phyloP scores from a whole-genome alignment of 2,329 filamentous ascomycete genomes.

The Orbilia quercus region DNA sequence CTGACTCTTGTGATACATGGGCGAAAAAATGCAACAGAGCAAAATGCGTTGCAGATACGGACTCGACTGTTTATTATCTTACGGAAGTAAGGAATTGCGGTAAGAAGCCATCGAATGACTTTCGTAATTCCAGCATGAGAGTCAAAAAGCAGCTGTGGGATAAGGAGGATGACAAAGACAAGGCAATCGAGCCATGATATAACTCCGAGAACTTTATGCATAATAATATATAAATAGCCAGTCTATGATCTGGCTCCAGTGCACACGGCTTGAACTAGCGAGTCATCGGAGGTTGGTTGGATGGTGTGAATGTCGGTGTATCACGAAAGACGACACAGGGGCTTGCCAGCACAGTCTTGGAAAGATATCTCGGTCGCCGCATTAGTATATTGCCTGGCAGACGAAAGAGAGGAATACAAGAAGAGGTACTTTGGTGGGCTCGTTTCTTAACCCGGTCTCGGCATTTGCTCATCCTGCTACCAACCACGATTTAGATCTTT shows the following conservation, averaged over 20 bases:
- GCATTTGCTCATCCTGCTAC: constrained; percentile 32
- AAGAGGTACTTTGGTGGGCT: neutral
- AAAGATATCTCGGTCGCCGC: neutral
- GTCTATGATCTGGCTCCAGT: too few relatives aligned
- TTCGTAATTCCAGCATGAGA: constrained; percentile 70
- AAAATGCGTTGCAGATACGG: constrained; percentile 12
- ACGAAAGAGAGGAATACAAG: too few relatives aligned
- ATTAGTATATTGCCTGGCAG: too few relatives aligned
- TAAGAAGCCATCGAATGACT: constrained; percentile 70
- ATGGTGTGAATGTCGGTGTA: neutral
- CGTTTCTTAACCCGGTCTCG: constrained; percentile 25
- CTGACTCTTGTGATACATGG: neutral
- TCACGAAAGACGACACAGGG: neutral
- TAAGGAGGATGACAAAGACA: constrained; percentile 76
- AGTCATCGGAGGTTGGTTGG: neutral
- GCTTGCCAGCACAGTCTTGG: neutral
- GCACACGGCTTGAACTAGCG: neutral
- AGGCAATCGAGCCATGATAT: constrained; percentile 81
- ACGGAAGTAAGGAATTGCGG: constrained; percentile 78
- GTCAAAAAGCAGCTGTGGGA: constrained; percentile 76
- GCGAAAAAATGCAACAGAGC: constrained; percentile 34
- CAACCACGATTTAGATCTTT: too few relatives aligned
- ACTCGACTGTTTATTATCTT: constrained; percentile 58
- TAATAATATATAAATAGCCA: constrained; percentile 8
- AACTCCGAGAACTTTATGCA: constrained; percentile 76